Base-by-base conservation (phyloP, 805 yeast species). In the Starmerella stigmatis region DNA sequence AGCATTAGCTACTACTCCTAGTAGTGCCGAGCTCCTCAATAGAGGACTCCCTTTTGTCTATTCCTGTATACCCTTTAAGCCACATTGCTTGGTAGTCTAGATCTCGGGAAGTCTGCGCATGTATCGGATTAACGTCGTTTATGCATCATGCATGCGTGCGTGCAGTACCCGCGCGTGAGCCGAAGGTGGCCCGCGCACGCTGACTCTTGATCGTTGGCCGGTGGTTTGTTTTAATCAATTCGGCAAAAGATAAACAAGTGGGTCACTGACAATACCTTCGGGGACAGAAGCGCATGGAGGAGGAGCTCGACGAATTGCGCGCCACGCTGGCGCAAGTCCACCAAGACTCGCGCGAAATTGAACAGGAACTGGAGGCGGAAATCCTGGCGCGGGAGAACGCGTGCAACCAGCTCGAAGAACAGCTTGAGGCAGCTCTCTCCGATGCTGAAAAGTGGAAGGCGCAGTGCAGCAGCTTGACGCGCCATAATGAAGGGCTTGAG, bases 281-380 rank as follows among this genome's bases (percentile, higher is more conserved):
- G n/a, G n/a, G n/a, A 21, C 21, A 13, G 13, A 7, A 29, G 32
- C 13, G 15, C 15, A 44, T 33, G 46, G 46, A 41, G 23, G 64
- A 60, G 28, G 69, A 69, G 39, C 64, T 70, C 16, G 61, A 60
- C 23, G 66, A 65, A 51, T 60, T 70, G 12, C 72, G 68, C 52
- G 51, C 50, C 6, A 73, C 70, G 50, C 54, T 71, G 16, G 59
- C 56, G 17, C 75, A 71, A 50, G 68, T 71, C 46, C 69, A 68
- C 46, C 59, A 55, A 19, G 66, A 72, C 5, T 66, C 72, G 35
- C 58, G 62, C 39, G 75, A 70, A 49, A 57, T 71, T 30, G 75
- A 71, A 52, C 59, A 57, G 31, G 75, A 69, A 43, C 57, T 71
- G 27, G 75, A 71, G 55, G 60, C 61, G 44, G 74, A 71, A 47